These are phyloP conservation scores for Suhomyces pyralidae DNA, from an alignment of 805 yeast species.

Conservation along the genomic window DNA sequence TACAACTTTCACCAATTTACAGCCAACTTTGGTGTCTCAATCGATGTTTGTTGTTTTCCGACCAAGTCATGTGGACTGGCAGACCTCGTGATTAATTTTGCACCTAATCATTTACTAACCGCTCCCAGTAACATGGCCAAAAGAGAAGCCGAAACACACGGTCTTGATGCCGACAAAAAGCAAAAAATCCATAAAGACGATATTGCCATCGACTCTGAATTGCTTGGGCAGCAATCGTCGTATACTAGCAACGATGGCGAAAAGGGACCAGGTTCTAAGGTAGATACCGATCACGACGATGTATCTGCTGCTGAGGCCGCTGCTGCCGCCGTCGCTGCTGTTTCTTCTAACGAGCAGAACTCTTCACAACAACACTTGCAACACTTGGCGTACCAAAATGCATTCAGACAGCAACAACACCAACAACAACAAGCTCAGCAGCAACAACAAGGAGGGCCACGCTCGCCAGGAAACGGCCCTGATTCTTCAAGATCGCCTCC, in stretches of 20 bases:
- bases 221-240: constrained; percentile 40
- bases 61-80: neutral
- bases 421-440: constrained; percentile 23
- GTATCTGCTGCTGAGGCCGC: constrained; percentile 28
- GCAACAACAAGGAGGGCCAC: constrained; percentile 18
- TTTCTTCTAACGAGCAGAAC: constrained; percentile 9
- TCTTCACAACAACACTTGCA: constrained; percentile 11
- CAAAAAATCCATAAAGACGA: constrained; percentile 14
- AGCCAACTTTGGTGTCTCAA: neutral
- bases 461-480: neutral
- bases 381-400: constrained; percentile 17
- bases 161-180: constrained; percentile 9
- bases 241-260: constrained; percentile 14
- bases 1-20: neutral
- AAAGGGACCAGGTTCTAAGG: constrained; percentile 6
- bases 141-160: constrained; percentile 12
- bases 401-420: constrained; percentile 15
- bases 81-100: constrained; percentile 2
- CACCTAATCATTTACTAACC: constrained; percentile 8
- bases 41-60: neutral
- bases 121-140: constrained; percentile 10
- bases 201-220: constrained; percentile 41
- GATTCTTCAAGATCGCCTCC: neutral
- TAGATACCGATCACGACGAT: constrained; percentile 18
- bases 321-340: constrained; percentile 25